Evolutionary conservation across 2,329 filamentous ascomycete genomes (phyloP), one percentile per base, ranked within the genome.

Genomic region (Ramularia endophylla): DNA sequence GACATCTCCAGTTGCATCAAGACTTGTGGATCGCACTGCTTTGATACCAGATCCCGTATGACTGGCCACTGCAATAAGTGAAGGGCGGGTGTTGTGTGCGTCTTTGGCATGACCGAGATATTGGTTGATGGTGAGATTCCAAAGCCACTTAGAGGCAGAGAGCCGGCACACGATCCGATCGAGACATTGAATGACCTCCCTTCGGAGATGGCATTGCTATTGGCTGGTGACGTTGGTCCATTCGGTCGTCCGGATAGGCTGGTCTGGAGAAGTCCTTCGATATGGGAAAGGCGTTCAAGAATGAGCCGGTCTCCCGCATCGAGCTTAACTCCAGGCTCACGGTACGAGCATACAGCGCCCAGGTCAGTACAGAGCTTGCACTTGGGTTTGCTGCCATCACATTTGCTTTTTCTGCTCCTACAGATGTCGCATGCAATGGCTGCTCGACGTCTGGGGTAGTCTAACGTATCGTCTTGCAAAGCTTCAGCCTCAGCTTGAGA

Each of bases 241-340:
- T 18, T 35, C 18, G 27, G 30, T 18, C 36, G 28, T 29, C 31
- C 32, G 5, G 37, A 28, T 7, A 41, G 34, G 18, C 22, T 36
- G 18, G 36, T 39, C 60, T 89, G 83, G n/a, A 92, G 71, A 32
- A 92, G 68, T 37, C 74, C 83, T 63, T 92, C 86, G 55, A 92
- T 89, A 39, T 83, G 80, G 54, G 75, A 79, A 27, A 92, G 71
- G 41, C 83, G 81, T 60, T 90, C 86, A 27, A 92, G 68, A 47
- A 92, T 92, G 42, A 92, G 71, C 66, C 89, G 90, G 69, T 90
- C 86, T 51, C 86, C 86, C 27, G 85, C 85, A 61, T 92, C 86
- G 8, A 92, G 76, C 66, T 92, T 92, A 69, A 90, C 86, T 2
- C 85, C 85, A 5, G 86, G 86, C 61, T 92, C 86, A 49, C 86